phyloP scores from a whole-genome alignment of 495 filamentous ascomycete species.

The Penicillium odoratum region DNA sequence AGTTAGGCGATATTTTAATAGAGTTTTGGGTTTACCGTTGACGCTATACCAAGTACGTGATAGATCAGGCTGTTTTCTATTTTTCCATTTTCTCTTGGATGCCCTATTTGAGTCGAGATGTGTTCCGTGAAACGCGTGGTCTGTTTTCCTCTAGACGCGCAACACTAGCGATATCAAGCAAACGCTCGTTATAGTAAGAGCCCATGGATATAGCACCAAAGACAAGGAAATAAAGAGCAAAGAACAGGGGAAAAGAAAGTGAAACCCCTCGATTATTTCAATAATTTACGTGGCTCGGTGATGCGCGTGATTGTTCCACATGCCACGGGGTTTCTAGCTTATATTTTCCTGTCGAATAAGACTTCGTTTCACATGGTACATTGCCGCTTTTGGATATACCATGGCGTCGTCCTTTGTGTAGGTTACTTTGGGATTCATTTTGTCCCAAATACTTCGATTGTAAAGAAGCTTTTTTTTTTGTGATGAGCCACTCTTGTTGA shows the following conservation, averaged over 20 bases:
- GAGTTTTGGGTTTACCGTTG: conserved; percentile 7
- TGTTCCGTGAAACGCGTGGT: conserved; percentile 19
- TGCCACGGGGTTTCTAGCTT: conserved; percentile 13
- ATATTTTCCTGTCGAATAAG: conserved; percentile 13
- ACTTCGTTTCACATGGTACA: not conserved
- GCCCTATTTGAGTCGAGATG: not conserved
- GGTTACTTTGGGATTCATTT: not conserved
- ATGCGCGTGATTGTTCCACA: conserved; percentile 24
- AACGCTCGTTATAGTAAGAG: not conserved
- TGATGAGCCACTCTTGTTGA: not conserved
- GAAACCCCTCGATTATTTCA: not conserved
- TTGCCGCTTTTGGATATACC: conserved; percentile 2
- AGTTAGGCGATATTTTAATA: not conserved
- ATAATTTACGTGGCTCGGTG: not conserved
- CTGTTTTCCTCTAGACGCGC: conserved; percentile 7
- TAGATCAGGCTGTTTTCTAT: not conserved
- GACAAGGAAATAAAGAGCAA: not conserved
- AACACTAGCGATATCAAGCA: conserved; percentile 8
- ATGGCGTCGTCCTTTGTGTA: not conserved
- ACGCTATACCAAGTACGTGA: conserved; percentile 9
- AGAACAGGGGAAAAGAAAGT: not conserved
- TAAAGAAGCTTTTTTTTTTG: not conserved
- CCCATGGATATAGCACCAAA: not conserved
- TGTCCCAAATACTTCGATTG: not conserved
- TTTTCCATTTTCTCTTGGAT: not conserved